These are phyloP conservation scores for Pseudogymnoascus sp. DNA, from an alignment of 2,329 filamentous ascomycete species.

Conservation along the genomic window DNA sequence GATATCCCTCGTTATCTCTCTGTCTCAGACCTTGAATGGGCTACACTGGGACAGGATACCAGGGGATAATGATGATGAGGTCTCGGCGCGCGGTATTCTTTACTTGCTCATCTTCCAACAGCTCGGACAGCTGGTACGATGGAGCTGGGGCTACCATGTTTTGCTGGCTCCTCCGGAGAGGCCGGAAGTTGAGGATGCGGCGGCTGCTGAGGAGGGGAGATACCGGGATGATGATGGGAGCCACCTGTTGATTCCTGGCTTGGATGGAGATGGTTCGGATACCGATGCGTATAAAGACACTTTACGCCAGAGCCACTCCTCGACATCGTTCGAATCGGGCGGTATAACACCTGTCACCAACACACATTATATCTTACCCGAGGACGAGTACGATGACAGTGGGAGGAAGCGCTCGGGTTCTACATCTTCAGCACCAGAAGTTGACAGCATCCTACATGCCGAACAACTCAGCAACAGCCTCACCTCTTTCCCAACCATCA, in stretches of 20 bases:
- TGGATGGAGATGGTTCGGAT: slow-evolving; percentile 35
- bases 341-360: slow-evolving; percentile 27
- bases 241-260: slow-evolving; percentile 37
- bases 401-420: slow-evolving; percentile 17
- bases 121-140: slow-evolving; percentile 85
- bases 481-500: slow-evolving; percentile 53
- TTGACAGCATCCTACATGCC: not conserved
- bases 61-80: slow-evolving; percentile 90
- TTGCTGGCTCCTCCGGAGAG: slow-evolving; percentile 77
- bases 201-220: slow-evolving; percentile 40
- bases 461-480: slow-evolving; percentile 45
- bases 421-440: slow-evolving; percentile 23
- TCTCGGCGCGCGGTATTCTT: slow-evolving; percentile 84
- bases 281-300: slow-evolving; percentile 28
- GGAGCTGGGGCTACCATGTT: slow-evolving; percentile 97
- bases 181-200: slow-evolving; percentile 44
- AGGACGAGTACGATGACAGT: slow-evolving; percentile 35
- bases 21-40: slow-evolving; percentile 85
- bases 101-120: slow-evolving; percentile 98
- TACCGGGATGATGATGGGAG: slow-evolving; percentile 46
- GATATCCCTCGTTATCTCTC: slow-evolving; percentile 88
- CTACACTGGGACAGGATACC: slow-evolving; percentile 90
- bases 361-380: slow-evolving; percentile 24
- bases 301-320: slow-evolving; percentile 12
- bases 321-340: slow-evolving; percentile 26